Conservation (phyloP, 1,284 basidiomycete genomes). For the Cutaneotrichosporon mucoides region DNA sequence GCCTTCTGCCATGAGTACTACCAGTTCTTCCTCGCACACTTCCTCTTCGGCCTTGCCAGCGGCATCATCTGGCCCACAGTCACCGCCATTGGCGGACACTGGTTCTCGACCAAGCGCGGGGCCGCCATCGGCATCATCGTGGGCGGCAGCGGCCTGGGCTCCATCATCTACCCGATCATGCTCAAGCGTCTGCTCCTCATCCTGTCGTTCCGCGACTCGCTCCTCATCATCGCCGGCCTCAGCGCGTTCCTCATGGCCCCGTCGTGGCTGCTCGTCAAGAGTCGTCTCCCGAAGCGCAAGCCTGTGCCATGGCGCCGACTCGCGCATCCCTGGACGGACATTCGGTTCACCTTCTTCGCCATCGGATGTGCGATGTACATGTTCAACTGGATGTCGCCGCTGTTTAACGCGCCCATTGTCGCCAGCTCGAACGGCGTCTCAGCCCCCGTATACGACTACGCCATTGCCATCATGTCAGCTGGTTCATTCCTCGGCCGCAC, state of each 20-base stretch:
- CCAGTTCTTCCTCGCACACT: constrained; percentile 43
- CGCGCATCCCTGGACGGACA: constrained; percentile 30
- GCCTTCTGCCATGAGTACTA: constrained; percentile 44
- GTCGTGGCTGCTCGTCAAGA: constrained; percentile 40
- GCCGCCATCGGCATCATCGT: constrained; percentile 45
- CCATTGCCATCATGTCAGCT: constrained; percentile 39
- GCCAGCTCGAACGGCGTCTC: constrained; percentile 29
- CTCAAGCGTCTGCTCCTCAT: constrained; percentile 36
- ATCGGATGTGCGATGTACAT: constrained; percentile 27
- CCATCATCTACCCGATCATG: constrained; percentile 44
- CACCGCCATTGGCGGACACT: constrained; percentile 41
- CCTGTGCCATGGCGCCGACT: constrained; percentile 12
- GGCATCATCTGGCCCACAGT: constrained; percentile 38
- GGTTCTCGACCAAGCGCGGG: constrained; percentile 40
- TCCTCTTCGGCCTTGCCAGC: constrained; percentile 38
- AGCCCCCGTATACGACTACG: constrained; percentile 26
- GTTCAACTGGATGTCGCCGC: constrained; percentile 27
- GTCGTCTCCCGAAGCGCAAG: constrained; percentile 35
- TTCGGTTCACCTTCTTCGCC: constrained; percentile 30
- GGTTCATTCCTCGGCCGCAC: constrained; percentile 42
- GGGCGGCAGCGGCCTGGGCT: constrained; percentile 41
- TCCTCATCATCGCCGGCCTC: constrained; percentile 43
- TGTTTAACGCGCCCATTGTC: constrained; percentile 35
- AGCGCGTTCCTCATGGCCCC: constrained; percentile 40
- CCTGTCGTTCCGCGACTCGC: constrained; percentile 32